Evolutionary conservation across 2,329 filamentous ascomycete species (phyloP), one percentile per base, ranked within the genome.

Genomic region (Acrodontium crateriforme): DNA sequence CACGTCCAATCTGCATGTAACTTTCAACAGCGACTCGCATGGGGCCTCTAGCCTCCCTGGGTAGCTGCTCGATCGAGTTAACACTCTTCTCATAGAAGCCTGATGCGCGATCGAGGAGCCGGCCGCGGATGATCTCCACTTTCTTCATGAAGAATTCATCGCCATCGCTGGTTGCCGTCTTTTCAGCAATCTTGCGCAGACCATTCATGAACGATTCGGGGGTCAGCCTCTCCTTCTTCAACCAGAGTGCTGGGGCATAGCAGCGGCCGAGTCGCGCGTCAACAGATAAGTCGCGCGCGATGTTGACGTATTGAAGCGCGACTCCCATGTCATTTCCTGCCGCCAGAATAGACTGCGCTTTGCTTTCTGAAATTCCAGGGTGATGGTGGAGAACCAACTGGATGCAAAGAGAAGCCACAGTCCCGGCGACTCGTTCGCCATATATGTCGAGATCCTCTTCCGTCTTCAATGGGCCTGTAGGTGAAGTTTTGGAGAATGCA

Each of bases 221-320:
- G 0, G 58, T 62, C 13, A 78, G 41, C 2, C 62, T 64, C 28
- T 64, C 63, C 28, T 71, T 66, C 20, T 62, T 56, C 2, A 83
- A 56, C 77, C 77, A 83, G 0, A 54, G 53, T 0, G 59, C 58
- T 0, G 78, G 78, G 4, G 83, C 53, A 45, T 84, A 84, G 5
- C 80, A 75, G 5, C 78, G 66, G 2, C 63, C 62, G 18, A 78
- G 69, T 9, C 56, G 53, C 0, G 78, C 74, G 41, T 83, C 78
- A 3, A 71, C 69, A 3, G 57, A 51, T n/a, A 83, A 72, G 42
- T 84, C 78, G 13, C 78, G 71, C 3, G 76, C 73, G 35, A 84
- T 81, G 44, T 83, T 84, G 42, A 80, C 69, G 41, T 77, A 81
- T 44, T 84, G 78, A n/a, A 83, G 55, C 2, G 78, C 77, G 18